Evolutionary conservation across 345 rosid genomes (phyloP).

Genomic region (Nasturtium officinale): DNA sequence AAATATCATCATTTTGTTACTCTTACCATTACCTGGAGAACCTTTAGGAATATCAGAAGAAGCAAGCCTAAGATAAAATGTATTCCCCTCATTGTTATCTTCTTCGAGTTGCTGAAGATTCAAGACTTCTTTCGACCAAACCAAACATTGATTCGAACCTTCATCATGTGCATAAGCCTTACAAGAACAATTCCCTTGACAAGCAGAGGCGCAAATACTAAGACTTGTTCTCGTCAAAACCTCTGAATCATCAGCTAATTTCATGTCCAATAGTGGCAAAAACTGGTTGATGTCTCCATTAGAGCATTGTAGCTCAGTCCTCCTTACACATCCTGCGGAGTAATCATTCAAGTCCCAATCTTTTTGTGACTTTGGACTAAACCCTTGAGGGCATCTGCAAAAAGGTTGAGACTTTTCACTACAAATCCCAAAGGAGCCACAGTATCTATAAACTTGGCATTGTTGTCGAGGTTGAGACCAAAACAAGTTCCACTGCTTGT

Average conservation of each 20-base stretch:
- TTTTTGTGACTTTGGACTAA: slow-evolving; percentile 35
- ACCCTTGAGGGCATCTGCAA: slow-evolving; percentile 61
- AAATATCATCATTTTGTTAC: slow-evolving; percentile 42
- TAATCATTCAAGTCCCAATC: slow-evolving; percentile 60
- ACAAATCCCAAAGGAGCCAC: slow-evolving; percentile 75
- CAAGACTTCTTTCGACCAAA: slow-evolving; percentile 61
- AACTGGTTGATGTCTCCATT: slow-evolving; percentile 44
- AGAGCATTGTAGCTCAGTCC: slow-evolving; percentile 51
- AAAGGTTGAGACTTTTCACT: slow-evolving; percentile 45
- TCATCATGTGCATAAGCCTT: slow-evolving; percentile 59
- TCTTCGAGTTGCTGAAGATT: slow-evolving; percentile 46
- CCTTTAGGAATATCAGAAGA: slow-evolving; percentile 59
- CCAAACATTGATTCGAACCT: slow-evolving; percentile 43
- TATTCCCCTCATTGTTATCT: slow-evolving; percentile 44
- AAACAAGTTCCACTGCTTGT: slow-evolving; percentile 59
- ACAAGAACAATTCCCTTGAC: slow-evolving; percentile 65
- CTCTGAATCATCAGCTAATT: slow-evolving; percentile 32
- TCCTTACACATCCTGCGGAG: slow-evolving; percentile 68
- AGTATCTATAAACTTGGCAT: slow-evolving; percentile 68
- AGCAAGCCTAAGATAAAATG: slow-evolving; percentile 59
- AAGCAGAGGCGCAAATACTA: slow-evolving; percentile 49
- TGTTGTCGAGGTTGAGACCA: slow-evolving; percentile 74
- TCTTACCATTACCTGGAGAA: slow-evolving; percentile 33
- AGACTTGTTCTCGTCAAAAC: slow-evolving; percentile 29
- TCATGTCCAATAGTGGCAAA: slow-evolving; percentile 23